Percentiles rank a stretch among this genome's conserved stretches.
These are phyloP conservation scores for Drosera spatulata DNA, from an alignment of 179 eudicot species.

Conservation along the genomic window DNA sequence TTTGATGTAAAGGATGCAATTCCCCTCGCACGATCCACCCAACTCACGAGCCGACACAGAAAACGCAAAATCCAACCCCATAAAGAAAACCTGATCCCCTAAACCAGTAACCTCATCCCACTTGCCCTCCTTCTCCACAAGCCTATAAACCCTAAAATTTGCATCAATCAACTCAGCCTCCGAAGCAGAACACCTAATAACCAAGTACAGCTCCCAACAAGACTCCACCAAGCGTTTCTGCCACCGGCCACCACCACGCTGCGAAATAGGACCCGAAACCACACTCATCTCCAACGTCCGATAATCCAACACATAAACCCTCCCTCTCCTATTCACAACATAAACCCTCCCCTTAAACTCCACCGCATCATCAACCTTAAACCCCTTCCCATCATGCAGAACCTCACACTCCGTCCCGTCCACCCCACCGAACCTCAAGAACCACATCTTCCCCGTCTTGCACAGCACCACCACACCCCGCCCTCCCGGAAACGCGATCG, in stretches of 20 bases:
- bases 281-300: neutral
- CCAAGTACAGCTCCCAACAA: constrained; percentile 6
- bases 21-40: neutral
- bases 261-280: neutral
- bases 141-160: constrained; percentile 1
- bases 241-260: constrained; percentile 12
- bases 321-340: constrained; percentile 13
- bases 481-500: constrained; percentile 1
- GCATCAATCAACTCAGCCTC: neutral
- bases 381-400: constrained; percentile 9
- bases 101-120: constrained; percentile 10
- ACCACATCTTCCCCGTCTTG: constrained; percentile 9
- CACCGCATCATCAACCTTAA: constrained; percentile 13
- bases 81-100: constrained; percentile 7
- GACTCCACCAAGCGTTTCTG: constrained; percentile 15
- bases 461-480: neutral
- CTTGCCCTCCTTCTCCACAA: neutral
- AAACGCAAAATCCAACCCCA: constrained; percentile 8
- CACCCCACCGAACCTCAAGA: constrained; percentile 5
- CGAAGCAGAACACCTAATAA: constrained; percentile 1
- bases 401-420: constrained; percentile 5
- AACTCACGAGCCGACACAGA: constrained; percentile 3
- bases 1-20: constrained; percentile 3
- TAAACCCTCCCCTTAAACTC: constrained; percentile 10
- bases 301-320: constrained; percentile 6